Base-by-base conservation (phyloP, 208 protist species). In the Plasmodiophora brassicae region DNA sequence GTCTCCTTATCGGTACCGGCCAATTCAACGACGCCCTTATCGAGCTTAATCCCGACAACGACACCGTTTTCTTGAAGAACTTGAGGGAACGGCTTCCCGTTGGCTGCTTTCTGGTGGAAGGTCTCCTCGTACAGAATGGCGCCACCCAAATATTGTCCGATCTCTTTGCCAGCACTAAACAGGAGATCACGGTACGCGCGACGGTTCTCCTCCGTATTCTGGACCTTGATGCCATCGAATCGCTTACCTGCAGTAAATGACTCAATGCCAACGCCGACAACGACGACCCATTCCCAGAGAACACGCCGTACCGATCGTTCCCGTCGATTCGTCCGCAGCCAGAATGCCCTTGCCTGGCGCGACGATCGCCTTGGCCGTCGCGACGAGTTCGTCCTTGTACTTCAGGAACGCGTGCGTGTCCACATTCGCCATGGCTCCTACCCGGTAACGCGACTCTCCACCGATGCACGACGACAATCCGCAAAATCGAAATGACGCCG, bases 71-170 rank as follows among this genome's bases (percentile, higher is more conserved):
- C 88, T 38, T 91, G 91, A 25, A 98, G 93, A 1, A 95, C 85
- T 78, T 97, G 92, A 38, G 92, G 57, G 91, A 99, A 98, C 57
- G 90, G 91, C 65, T 89, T 89, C 38, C 97, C 97, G 71, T 93
- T 94, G 78, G 85, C 89, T 54, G 94, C 91, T 88, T 95, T 96
- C 92, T 98, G 96, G 88, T 90, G 92, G n/a, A 98, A 92, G 1
- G 96, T 97, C 92, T 99, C 97, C 65, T 98, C 96, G 91, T 95
- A 97, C 46, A 98, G 88, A 90, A 98, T 99, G 57, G 97, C 96
- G 89, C 97, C 97, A 89, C 93, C 92, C 92, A 98, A 96, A 94
- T 95, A 97, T 90, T 98, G 87, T 86, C 94, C 93, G 0, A 87
- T 39, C 45, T 65, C 83, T 1, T 36, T 89, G 46, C 46, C 84